Base-by-base conservation (phyloP, 2,329 filamentous ascomycete genomes). In the Aspergillus tamarii region DNA sequence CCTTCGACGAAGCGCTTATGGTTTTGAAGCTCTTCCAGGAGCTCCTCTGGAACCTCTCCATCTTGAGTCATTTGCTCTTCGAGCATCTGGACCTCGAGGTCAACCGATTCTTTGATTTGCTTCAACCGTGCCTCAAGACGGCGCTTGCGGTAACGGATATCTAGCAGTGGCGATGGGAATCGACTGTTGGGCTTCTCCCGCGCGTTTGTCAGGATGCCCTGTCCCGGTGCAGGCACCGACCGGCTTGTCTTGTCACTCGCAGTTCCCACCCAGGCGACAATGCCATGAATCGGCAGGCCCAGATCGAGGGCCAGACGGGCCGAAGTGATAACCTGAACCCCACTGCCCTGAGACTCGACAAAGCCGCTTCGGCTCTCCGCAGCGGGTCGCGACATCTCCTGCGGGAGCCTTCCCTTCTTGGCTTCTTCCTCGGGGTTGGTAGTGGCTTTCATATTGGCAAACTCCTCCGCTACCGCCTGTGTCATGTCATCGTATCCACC, bases 371-470 rank as follows among this genome's bases (percentile, higher is more conserved):
- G 88, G 67, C 95, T 99, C 3, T 95, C 98, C 52, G 95, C 98
- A 8, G 94, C 96, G 5, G 95, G 95, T 66, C 95, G 90, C 36
- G 96, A 99, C 95, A 99, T 99, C 81, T 99, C 95, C 80, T 90
- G 88, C 14, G 95, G 94, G 57, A 95, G 98, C 69, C 95, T 92
- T 55, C 95, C 95, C 74, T 98, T 95, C 12, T 89, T 93, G 72
- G 99, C 92, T 79, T 99, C 95, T 71, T 98, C 94, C 66, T 97
- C 91, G 30, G 94, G 94, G 76, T 98, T 99, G 87, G 94, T 97
- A 61, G 95, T 99, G 64, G 95, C 95, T 83, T 97, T 96, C 96
- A 99, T 99, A 85, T 99, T 99, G 84, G 95, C 95, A 78, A 99
- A 99, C 81, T 99, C 95, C 76, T 97, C 98, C 1, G 95, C 98